Percentiles rank a stretch among this genome's conserved stretches.
phyloP scores from a whole-genome alignment of 345 rosid genomes.

The Camelina neglecta region DNA sequence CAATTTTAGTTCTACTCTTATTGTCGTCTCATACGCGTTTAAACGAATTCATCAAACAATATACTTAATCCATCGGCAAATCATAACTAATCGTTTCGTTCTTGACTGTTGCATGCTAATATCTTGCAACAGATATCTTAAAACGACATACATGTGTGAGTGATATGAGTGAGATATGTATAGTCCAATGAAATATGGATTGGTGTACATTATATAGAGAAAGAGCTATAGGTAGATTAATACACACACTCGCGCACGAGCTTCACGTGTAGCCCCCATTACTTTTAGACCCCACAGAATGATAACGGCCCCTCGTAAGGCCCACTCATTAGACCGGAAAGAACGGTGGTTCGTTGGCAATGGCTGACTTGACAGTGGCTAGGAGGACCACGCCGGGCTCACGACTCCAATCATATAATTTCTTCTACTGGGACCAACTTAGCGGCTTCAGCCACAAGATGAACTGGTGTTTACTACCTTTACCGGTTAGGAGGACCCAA shows the following conservation, averaged over 20 bases:
- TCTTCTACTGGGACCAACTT: constrained; percentile 35
- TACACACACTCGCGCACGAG: constrained; percentile 28
- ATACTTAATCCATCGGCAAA: background rate
- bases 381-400: constrained; percentile 46
- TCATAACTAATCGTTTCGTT: background rate
- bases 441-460: constrained; percentile 42
- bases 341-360: constrained; percentile 42
- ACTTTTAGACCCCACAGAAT: constrained; percentile 25
- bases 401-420: constrained; percentile 40
- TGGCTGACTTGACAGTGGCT: constrained; percentile 45
- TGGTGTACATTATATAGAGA: constrained; percentile 10
- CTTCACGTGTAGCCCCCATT: constrained; percentile 41
- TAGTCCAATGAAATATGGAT: constrained; percentile 7
- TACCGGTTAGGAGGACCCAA: constrained; percentile 23
- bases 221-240: background rate
- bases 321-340: constrained; percentile 33
- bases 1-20: background rate
- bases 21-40: background rate
- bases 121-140: too few species aligned
- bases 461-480: constrained; percentile 20
- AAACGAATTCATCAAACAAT: background rate
- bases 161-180: background rate
- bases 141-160: background rate
- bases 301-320: constrained; percentile 25
- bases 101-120: background rate